Conservation (phyloP, 2,329 filamentous ascomycete species). For the Cladosporium sp. region DNA sequence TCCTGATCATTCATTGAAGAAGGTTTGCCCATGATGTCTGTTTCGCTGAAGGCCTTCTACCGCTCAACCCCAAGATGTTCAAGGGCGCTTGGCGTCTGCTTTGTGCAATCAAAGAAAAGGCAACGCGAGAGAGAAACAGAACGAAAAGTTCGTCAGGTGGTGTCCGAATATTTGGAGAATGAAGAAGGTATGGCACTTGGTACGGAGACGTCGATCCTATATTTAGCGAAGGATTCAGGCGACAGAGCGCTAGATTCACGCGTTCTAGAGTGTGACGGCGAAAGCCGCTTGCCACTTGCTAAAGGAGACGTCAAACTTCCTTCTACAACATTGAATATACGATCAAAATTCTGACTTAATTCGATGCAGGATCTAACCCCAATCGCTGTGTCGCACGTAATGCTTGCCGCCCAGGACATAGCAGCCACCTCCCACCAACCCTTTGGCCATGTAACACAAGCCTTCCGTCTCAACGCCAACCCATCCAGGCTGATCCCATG, state of each 20-base stretch:
- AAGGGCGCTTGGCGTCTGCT: no score
- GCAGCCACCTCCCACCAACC: constrained; percentile 16
- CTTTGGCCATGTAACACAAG: constrained; percentile 29
- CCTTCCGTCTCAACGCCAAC: constrained; percentile 37
- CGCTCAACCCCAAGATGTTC: no score
- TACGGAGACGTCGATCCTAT: neutral
- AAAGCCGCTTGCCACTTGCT: no score
- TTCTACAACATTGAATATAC: no score
- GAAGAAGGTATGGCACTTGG: no score
- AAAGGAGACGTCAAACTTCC: neutral
- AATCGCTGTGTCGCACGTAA: constrained; percentile 18
- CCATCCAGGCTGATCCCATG: constrained; percentile 33
- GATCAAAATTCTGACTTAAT: no score
- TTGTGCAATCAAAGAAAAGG: no score
- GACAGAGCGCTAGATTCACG: neutral
- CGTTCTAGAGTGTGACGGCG: no score
- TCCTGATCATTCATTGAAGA: constrained; percentile 19
- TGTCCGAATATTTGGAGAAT: no score
- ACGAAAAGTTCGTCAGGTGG: no score
- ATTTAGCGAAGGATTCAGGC: neutral
- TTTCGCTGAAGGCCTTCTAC: neutral
- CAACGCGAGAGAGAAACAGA: no score
- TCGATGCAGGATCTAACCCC: constrained; percentile 10
- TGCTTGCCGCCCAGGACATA: constrained; percentile 19
- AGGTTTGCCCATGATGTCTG: constrained; percentile 11